phyloP scores from a whole-genome alignment of 345 rosid species.

The Citrus sinensis region DNA sequence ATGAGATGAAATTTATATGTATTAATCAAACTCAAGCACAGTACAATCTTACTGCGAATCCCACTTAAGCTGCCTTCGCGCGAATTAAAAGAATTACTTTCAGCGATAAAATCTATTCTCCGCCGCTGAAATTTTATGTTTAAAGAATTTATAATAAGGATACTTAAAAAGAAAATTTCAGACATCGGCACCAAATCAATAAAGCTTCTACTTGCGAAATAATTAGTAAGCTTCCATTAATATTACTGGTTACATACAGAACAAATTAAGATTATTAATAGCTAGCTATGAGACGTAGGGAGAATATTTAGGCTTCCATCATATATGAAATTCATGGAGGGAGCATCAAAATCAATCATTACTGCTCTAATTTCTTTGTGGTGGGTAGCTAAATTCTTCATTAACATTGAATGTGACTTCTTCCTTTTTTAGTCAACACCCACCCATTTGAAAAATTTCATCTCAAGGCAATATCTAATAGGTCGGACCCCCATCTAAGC shows the following conservation, averaged over 20 bases:
- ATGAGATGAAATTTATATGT: no score
- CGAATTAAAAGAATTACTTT: no score
- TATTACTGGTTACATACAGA: neutral
- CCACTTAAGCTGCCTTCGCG: no score
- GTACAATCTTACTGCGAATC: no score
- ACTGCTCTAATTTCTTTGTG: neutral
- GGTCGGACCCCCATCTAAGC: conserved; percentile 12
- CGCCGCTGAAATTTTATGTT: neutral
- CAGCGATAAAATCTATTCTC: no score
- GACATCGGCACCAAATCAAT: neutral
- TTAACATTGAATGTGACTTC: conserved; percentile 5
- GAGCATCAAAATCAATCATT: conserved; percentile 20
- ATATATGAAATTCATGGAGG: conserved; percentile 19
- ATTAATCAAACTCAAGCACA: no score
- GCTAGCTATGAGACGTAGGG: neutral
- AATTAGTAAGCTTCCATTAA: neutral
- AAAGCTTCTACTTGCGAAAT: neutral
- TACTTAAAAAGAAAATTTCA: neutral
- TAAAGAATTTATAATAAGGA: neutral
- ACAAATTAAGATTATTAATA: neutral
- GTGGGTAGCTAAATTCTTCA: conserved; percentile 11
- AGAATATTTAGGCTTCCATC: neutral
- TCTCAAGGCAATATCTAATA: conserved; percentile 14
- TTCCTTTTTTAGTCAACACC: conserved; percentile 32
- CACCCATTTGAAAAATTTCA: conserved; percentile 26